Evolutionary conservation across 768 basidiomycete genomes (phyloP).

Genomic region (Mrakia hoshinonis): DNA sequence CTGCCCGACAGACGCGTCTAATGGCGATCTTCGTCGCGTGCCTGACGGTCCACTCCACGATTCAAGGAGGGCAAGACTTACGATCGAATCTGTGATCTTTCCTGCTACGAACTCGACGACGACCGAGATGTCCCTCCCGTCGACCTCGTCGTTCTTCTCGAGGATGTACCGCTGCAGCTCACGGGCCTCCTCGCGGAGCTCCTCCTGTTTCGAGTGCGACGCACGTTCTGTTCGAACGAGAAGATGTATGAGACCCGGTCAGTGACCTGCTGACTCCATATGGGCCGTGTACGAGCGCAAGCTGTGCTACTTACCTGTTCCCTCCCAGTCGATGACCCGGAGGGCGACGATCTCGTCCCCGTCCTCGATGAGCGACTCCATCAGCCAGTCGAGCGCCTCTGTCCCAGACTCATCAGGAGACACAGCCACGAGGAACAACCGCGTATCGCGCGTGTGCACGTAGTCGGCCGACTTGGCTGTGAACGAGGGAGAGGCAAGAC

Average conservation of each 20-base stretch:
- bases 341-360: slow-evolving; percentile 90
- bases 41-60: neutral
- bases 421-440: slow-evolving; percentile 82
- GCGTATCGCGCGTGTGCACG: slow-evolving; percentile 60
- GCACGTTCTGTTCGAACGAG: slow-evolving; percentile 3
- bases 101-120: slow-evolving; percentile 93
- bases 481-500: neutral
- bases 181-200: slow-evolving; percentile 68
- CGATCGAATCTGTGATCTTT: slow-evolving; percentile 75
- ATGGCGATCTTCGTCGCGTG: no score
- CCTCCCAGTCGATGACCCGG: slow-evolving; percentile 79
- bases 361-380: slow-evolving; percentile 61
- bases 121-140: slow-evolving; percentile 68
- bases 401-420: slow-evolving; percentile 79
- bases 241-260: neutral
- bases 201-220: slow-evolving; percentile 34
- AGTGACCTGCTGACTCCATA: no score
- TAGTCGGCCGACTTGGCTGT: slow-evolving; percentile 56
- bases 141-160: slow-evolving; percentile 64
- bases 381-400: slow-evolving; percentile 85
- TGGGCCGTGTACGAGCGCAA: no score
- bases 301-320: slow-evolving; percentile 55
- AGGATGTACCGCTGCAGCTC: slow-evolving; percentile 71
- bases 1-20: no score
- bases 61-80: neutral